Conservation (phyloP, 192 early-diverging fungal species). For the Coemansia sp. region DNA sequence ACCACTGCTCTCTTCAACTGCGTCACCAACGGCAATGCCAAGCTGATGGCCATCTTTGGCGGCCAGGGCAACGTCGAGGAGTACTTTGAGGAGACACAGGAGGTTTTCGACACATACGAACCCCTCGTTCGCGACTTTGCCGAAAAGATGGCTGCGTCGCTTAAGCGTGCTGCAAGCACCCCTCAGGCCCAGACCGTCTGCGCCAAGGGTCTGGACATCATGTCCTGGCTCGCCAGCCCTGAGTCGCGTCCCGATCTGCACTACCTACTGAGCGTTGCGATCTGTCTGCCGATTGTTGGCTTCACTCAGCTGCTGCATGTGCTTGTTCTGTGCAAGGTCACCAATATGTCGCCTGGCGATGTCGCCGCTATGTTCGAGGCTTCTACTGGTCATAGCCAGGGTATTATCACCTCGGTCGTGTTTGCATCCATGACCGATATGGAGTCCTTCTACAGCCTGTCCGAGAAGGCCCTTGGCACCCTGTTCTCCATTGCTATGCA, state of each 20-base stretch:
- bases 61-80: conserved; percentile 94
- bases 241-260: conserved; percentile 79
- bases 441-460: conserved; percentile 79
- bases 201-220: conserved; percentile 81
- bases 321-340: conserved; percentile 77
- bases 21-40: conserved; percentile 62
- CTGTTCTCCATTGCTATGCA: conserved; percentile 89
- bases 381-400: conserved; percentile 91
- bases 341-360: conserved; percentile 61
- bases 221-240: conserved; percentile 79
- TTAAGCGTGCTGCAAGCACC: conserved; percentile 64
- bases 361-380: conserved; percentile 64
- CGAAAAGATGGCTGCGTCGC: conserved; percentile 70
- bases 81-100: conserved; percentile 90
- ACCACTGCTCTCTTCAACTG: conserved; percentile 72
- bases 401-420: conserved; percentile 89
- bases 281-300: conserved; percentile 87
- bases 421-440: conserved; percentile 80
- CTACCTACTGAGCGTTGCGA: conserved; percentile 75
- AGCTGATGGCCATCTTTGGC: conserved; percentile 87
- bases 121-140: conserved; percentile 76
- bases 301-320: conserved; percentile 89
- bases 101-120: conserved; percentile 79
- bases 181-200: conserved; percentile 67
- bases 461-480: conserved; percentile 82